Base-by-base conservation (phyloP, 495 filamentous ascomycete genomes). In the Chaetomium cochliodes region DNA sequence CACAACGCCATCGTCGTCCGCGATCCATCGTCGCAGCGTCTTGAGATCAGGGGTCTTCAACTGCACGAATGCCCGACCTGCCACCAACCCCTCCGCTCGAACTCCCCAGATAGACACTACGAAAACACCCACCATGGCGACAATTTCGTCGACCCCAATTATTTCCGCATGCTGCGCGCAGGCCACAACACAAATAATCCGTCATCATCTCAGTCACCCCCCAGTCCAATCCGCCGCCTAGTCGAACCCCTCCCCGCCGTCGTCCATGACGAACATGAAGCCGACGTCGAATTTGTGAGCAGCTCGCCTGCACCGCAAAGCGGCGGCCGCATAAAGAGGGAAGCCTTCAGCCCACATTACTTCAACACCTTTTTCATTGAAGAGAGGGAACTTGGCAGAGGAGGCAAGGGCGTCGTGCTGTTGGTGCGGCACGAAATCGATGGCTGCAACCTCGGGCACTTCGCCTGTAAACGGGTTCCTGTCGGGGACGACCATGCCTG, bases 391-490 rank as follows among this genome's bases (percentile, higher is more conserved):
- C 82, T 98, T 6, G 94, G 94, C 16, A 85, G 88, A 71, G 94
- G 94, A 12, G 94, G 94, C 3, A 97, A 96, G 69, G 94, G 94
- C 1, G 92, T 98, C 42, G 94, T 98, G 2, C 72, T 98, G 61
- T 82, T 97, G 13, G 96, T 98, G 13, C 87, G 87, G 52, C 94
- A 98, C 78, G 79, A 96, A 60, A 82, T 98, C 58, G 94, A 97
- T 73, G 86, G 90, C 8, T 92, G 96, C 41, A 82, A 86, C 16
- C 85, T 98, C 7, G 94, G 83, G 1, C 85, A 96, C 61, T 98
- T 96, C 76, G 94, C 94, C 26, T 98, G 94, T 81, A 98, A 98
- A 74, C 86, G 94, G 44, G 92, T 98, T 0, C 96, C 94, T 5
- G 94, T 98, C 16, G 91, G 94, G 25, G 88, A 98, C 71, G 92